Percentiles rank a stretch among this genome's conserved stretches.
phyloP scores from a whole-genome alignment of 768 basidiomycete genomes.

The Coprinellus micaceus region DNA sequence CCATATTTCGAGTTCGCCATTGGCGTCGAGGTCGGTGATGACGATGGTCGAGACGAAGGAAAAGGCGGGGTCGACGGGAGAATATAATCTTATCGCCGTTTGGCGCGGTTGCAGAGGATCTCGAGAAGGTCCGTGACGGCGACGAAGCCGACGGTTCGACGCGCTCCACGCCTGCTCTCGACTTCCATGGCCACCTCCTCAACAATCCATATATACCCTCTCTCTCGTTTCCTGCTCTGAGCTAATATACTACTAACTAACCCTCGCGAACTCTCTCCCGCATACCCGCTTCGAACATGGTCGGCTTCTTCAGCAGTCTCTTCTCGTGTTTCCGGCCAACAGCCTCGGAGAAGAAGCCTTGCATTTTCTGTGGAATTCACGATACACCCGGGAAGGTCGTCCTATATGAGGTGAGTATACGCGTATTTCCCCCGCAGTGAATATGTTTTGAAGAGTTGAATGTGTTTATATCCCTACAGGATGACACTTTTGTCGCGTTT shows the following conservation, averaged over 20 bases:
- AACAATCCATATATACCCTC: too few species aligned
- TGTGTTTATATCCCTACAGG: slow-evolving; percentile 25
- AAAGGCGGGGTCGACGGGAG: too few species aligned
- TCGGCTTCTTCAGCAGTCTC: not conserved
- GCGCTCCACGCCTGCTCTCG: too few species aligned
- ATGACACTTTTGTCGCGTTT: slow-evolving; percentile 48
- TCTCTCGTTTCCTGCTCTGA: too few species aligned
- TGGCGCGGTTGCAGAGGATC: too few species aligned
- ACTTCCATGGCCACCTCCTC: too few species aligned
- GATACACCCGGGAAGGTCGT: not conserved
- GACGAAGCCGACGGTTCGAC: too few species aligned
- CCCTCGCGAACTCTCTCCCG: not conserved
- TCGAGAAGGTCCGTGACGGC: too few species aligned
- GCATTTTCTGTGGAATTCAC: not conserved
- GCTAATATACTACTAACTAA: not conserved
- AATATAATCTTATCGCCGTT: too few species aligned
- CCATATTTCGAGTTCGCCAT: slow-evolving; percentile 95
- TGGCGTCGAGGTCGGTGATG: not conserved
- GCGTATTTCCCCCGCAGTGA: not conserved
- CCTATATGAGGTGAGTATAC: not conserved
- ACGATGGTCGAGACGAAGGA: not conserved
- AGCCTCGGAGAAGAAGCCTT: not conserved
- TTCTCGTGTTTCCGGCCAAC: not conserved
- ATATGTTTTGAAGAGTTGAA: not conserved
- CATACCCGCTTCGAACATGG: not conserved